Percentiles rank a stretch among this genome's conserved stretches.
These are phyloP conservation scores for Flaveria ramosissima DNA, from an alignment of 129 eudicot species.

Conservation along the genomic window DNA sequence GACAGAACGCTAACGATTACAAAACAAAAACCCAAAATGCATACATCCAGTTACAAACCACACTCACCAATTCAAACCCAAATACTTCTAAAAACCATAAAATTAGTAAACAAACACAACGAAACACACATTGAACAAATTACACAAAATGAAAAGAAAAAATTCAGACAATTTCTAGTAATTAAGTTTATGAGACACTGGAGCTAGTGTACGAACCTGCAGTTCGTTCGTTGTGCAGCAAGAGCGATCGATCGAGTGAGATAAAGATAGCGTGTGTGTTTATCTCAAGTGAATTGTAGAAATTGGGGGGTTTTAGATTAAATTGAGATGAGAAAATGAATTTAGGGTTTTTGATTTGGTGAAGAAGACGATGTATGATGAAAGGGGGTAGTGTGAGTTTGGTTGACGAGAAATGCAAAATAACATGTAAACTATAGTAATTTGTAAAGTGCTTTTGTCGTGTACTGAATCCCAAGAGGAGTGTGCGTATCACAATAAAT, in stretches of 20 bases:
- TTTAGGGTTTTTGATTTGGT: slow-evolving; percentile 26
- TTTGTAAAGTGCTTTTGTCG: slow-evolving; percentile 21
- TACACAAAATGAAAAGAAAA: not conserved
- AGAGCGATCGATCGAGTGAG: not conserved
- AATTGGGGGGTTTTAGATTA: not conserved
- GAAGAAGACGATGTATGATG: not conserved
- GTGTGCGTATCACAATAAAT: not conserved
- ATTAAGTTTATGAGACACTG: not conserved
- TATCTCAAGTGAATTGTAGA: not conserved
- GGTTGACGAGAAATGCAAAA: slow-evolving; percentile 27
- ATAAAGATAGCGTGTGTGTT: not conserved
- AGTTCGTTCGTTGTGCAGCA: slow-evolving; percentile 13
- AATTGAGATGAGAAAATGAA: not conserved
- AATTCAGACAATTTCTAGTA: not conserved
- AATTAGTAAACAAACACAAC: slow-evolving; percentile 5
- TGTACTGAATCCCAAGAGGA: not conserved
- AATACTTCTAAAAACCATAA: not conserved
- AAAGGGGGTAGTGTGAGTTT: slow-evolving; percentile 8
- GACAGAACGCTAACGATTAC: not conserved
- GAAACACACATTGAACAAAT: slow-evolving; percentile 8
- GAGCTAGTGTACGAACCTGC: slow-evolving; percentile 15
- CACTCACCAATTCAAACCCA: not conserved
- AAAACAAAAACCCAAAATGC: not conserved
- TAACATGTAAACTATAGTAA: not conserved
- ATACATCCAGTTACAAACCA: slow-evolving; percentile 4